These are phyloP conservation scores for Yamadazyma songkhlaensis DNA, from an alignment of 1,139 yeast species.

Conservation along the genomic window DNA sequence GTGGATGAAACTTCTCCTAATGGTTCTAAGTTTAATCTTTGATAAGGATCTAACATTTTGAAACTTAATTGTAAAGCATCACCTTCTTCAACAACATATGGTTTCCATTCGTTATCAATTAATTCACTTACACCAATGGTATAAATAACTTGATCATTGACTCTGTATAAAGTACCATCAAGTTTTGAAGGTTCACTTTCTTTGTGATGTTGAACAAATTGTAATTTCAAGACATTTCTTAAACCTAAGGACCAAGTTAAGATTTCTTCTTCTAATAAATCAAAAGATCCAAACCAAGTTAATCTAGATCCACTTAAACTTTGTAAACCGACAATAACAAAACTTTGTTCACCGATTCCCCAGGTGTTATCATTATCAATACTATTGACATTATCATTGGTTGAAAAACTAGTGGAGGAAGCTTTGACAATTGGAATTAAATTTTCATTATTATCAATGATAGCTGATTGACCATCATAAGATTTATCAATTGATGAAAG, in stretches of 20 bases:
- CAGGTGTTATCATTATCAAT: conserved; percentile 53
- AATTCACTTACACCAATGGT: conserved; percentile 68
- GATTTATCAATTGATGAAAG: conserved; percentile 17
- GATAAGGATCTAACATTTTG: conserved; percentile 93
- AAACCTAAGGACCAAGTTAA: conserved; percentile 78
- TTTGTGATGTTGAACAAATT: conserved; percentile 51
- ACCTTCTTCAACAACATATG: conserved; percentile 47
- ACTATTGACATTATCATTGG: conserved; percentile 34
- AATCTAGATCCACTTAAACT: conserved; percentile 76
- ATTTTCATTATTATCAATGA: conserved; percentile 50
- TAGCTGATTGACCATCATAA: conserved; percentile 42
- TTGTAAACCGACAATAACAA: conserved; percentile 77
- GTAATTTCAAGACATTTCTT: conserved; percentile 59
- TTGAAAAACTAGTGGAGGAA: conserved; percentile 64
- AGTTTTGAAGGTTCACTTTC: conserved; percentile 37
- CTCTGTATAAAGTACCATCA: conserved; percentile 57
- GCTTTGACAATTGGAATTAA: conserved; percentile 72
- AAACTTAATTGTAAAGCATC: conserved; percentile 77
- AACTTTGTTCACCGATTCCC: conserved; percentile 83
- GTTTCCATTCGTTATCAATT: conserved; percentile 63
- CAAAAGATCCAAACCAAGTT: conserved; percentile 72
- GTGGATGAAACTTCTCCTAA: conserved; percentile 40
- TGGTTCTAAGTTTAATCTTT: conserved; percentile 61
- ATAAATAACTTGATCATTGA: conserved; percentile 66
- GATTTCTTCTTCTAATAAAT: conserved; percentile 49